A percentile compares a stretch with the other conserved stretches of the same genome.
These are phyloP conservation scores for Backusella psychrophila DNA, from an alignment of 192 early-diverging fungal species.

Conservation along the genomic window DNA sequence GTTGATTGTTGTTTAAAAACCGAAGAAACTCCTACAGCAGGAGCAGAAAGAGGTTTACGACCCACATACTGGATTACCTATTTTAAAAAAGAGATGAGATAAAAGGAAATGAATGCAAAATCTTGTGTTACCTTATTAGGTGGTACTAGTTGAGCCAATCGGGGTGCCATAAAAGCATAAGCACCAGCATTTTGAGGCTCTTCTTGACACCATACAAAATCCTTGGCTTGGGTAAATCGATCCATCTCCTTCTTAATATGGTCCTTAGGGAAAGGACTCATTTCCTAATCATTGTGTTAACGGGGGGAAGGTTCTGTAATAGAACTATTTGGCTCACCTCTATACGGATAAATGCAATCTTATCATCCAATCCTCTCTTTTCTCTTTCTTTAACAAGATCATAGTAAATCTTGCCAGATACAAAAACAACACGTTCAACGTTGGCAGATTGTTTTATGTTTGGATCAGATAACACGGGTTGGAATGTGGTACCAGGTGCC, in stretches of 20 bases:
- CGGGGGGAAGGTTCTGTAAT: neutral
- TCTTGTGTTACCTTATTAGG: constrained; percentile 30
- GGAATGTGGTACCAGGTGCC: constrained; percentile 81
- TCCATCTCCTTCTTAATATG: constrained; percentile 63
- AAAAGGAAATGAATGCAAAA: neutral
- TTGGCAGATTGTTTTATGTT: constrained; percentile 37
- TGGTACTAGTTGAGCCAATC: constrained; percentile 76
- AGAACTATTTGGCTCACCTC: constrained; percentile 43
- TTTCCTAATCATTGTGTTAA: constrained; percentile 45
- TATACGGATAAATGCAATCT: constrained; percentile 80
- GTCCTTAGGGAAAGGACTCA: constrained; percentile 85
- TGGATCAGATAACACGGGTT: constrained; percentile 74
- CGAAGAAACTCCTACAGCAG: constrained; percentile 74
- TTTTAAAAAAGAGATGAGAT: constrained; percentile 16
- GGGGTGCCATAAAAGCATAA: constrained; percentile 84
- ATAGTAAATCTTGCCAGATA: constrained; percentile 92
- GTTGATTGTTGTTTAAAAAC: constrained; percentile 70
- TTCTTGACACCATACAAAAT: constrained; percentile 81
- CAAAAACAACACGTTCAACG: constrained; percentile 77
- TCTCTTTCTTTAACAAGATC: constrained; percentile 83
- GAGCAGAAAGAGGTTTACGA: constrained; percentile 68
- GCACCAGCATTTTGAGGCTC: constrained; percentile 94
- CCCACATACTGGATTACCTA: constrained; percentile 66
- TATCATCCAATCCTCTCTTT: constrained; percentile 47
- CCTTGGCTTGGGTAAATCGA: constrained; percentile 55